Evolutionary conservation across 208 protist species (phyloP).

Genomic region (Zelonia costaricensis): DNA sequence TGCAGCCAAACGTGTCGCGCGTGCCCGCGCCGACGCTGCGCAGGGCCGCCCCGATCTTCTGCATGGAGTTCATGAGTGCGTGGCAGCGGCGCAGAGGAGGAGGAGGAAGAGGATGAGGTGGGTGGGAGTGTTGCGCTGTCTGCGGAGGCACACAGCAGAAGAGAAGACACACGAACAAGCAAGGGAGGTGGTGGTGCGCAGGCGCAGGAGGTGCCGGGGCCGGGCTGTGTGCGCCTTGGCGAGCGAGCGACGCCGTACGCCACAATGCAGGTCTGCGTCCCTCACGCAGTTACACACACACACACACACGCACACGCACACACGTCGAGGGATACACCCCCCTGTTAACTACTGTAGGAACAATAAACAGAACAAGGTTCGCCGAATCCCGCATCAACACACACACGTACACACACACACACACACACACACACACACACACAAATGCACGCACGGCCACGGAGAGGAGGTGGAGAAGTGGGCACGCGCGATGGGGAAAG

Average conservation of each 20-base stretch:
- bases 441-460: no score
- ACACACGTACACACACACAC: background rate
- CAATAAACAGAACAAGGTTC: background rate
- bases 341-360: background rate
- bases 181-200: no score
- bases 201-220: no score
- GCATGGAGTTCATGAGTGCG: background rate
- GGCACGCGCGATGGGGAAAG: no score
- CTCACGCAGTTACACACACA: background rate
- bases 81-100: no score
- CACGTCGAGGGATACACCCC: no score
- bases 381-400: background rate
- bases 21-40: slow-evolving; percentile 6
- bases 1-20: slow-evolving; percentile 14
- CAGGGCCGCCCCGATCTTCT: background rate
- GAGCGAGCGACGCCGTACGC: background rate
- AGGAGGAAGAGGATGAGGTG: no score
- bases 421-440: background rate
- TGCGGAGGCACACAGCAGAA: no score
- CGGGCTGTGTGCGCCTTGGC: background rate
- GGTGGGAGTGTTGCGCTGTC: no score
- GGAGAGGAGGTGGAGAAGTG: no score
- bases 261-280: no score
- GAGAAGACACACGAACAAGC: no score
- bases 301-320: background rate